Conservation (phyloP, 768 basidiomycete species). For the Mycena chlorophos region DNA sequence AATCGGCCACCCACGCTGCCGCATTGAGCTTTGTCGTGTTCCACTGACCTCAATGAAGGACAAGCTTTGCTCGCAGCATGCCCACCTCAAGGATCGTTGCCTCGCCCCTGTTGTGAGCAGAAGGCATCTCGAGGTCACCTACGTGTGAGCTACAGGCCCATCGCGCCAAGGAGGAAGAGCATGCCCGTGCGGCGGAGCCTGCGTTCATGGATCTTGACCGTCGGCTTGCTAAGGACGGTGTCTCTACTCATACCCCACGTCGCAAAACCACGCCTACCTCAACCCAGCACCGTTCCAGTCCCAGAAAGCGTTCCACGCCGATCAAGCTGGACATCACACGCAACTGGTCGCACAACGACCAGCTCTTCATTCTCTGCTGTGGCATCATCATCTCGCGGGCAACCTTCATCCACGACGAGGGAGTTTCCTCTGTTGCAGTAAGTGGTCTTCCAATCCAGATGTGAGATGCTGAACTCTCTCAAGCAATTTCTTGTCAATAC, state of each 20-base stretch:
- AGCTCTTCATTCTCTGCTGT: not conserved
- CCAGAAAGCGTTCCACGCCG: not conserved
- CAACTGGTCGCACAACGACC: not conserved
- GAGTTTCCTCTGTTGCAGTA: not conserved
- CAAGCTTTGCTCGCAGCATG: constrained; percentile 24
- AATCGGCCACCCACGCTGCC: constrained; percentile 34
- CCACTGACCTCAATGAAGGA: constrained; percentile 14
- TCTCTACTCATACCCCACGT: not conserved
- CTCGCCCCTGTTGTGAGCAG: constrained; percentile 14
- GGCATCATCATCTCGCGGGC: not conserved
- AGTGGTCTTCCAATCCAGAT: not conserved
- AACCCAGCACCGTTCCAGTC: not conserved
- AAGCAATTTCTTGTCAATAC: not conserved
- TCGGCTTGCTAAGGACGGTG: not conserved
- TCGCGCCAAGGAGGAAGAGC: not conserved
- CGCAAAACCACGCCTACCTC: not conserved
- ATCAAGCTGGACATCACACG: not conserved
- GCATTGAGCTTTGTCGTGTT: constrained; percentile 28
- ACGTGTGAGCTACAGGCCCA: constrained; percentile 18
- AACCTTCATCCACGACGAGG: not conserved
- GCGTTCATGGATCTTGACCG: not conserved
- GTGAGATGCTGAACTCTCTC: not conserved
- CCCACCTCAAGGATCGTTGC: constrained; percentile 15
- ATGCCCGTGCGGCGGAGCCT: not conserved
- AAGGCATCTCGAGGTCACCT: constrained; percentile 6